Evolutionary conservation across 257 asterid species (phyloP).

Genomic region (Cruciata laevipes): DNA sequence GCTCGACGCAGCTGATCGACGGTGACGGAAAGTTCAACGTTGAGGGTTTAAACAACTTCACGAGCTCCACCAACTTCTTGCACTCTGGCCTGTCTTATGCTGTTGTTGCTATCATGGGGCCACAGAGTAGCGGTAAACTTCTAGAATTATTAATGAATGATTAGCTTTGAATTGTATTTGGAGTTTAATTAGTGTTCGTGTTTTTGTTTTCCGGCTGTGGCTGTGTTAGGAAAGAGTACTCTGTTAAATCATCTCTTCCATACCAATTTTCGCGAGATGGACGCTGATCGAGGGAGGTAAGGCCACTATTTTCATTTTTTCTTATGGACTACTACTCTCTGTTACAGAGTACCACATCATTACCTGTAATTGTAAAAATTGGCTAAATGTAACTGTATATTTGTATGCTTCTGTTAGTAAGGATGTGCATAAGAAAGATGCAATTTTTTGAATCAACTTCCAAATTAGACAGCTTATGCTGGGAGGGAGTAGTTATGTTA

Average conservation of each 20-base stretch:
- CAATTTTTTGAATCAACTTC: too few relatives aligned
- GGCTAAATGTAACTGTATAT: too few relatives aligned
- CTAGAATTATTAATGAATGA: constrained; percentile 15
- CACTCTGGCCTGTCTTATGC: constrained; percentile 97
- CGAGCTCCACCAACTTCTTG: constrained; percentile 66
- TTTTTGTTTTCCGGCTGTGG: not conserved
- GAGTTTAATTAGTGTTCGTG: not conserved
- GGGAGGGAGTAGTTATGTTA: not conserved
- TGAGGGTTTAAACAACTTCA: constrained; percentile 62
- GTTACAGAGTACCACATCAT: too few relatives aligned
- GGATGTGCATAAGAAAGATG: too few relatives aligned
- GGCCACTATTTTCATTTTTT: not conserved
- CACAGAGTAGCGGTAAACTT: constrained; percentile 88
- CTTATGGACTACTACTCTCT: not conserved
- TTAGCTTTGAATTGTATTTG: not conserved
- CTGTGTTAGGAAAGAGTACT: constrained; percentile 76
- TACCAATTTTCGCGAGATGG: constrained; percentile 88
- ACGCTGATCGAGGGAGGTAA: constrained; percentile 82
- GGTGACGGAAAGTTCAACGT: constrained; percentile 79
- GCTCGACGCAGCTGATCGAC: constrained; percentile 91
- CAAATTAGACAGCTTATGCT: too few relatives aligned
- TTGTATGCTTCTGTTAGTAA: too few relatives aligned
- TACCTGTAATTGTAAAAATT: not conserved
- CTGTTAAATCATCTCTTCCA: constrained; percentile 69
- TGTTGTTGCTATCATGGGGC: constrained; percentile 97